Evolutionary conservation across 179 eudicot species (phyloP), one percentile per base, ranked within the genome.

Genomic region (Amaranthus tricolor): DNA sequence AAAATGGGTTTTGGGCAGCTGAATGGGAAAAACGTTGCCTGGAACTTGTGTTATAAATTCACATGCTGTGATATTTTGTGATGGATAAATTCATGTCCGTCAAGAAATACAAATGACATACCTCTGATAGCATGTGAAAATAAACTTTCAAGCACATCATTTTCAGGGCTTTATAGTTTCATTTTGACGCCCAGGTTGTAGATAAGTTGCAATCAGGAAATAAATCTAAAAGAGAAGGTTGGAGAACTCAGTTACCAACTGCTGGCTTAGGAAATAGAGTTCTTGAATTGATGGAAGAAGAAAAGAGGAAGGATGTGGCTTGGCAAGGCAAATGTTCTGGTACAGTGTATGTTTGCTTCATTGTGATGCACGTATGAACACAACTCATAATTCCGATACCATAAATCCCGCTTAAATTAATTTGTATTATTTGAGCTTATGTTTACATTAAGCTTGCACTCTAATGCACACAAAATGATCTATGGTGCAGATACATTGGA

Each of bases 291-390:
- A 80, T 95, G 97, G 88, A 91, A 73, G 88, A 86, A 20, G 91
- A 88, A 54, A 93, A 91, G 80, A 78, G 24, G 70, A 95, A 93
- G 11, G 99, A 95, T 76, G 96, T 74, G 40, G 84, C 75, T 40
- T 95, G 99, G 99, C 97, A 89, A 82, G 99, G 99, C 76, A 95
- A 88, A 86, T 95, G 99, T 80, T 95, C 99, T 59, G 99, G 97
- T 82, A 89, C 99, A 82, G 97, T 95, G 99, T 95, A 95, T 82
- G 99, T 89, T 54, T 76, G 62, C 61, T 75, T 63, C 53, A 9
- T 68, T 6, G 56, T 71, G 45, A 44, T 72, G 65, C 60, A 61
- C 68, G 21, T 12, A 6, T 65, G 20, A 40, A 49, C 17, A 24
- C 15, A 61, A 21, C 24, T 75, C 50, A 21, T 15, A 14, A 31